Evolutionary conservation across 2,329 filamentous ascomycete species (phyloP), one percentile per base, ranked within the genome.

Genomic region (Colletotrichum viniferum): DNA sequence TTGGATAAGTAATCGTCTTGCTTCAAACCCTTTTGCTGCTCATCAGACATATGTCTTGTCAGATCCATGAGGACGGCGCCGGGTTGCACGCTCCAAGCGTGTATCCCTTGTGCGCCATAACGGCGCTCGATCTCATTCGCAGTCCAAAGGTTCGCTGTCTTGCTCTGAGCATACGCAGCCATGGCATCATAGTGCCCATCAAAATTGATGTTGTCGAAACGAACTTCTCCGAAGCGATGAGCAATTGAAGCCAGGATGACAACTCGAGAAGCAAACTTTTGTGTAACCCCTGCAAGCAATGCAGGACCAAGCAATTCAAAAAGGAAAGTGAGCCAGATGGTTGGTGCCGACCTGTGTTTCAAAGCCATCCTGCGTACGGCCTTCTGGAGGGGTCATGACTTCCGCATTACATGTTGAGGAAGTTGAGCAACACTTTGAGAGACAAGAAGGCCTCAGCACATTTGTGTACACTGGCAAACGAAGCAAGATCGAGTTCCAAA

Each of bases 291-390:
- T 0, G 82, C 77, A 0, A 90, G 80, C 5, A 91, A 79, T 0
- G 84, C 79, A 0, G 84, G 79, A 38, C 86, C 87, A 32, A 92
- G 82, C 1, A 90, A 83, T 26, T 88, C 82, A 77, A 89, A 87
- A 26, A 91, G 83, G 0, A 81, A 91, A 91, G 77, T 90, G 87
- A 9, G 82, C 85, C 2, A 92, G 81, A 77, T 91, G 85, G 78
- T 91, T 90, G 7, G 84, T 87, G 36, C 84, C 89, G 70, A 91
- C 87, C 72, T 91, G 88, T 0, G 79, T 79, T 77, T 81, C 80
- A 48, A 76, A 71, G 26, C 78, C 79, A 30, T 80, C 79, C 1
- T 28, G 32, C 7, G 77, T 78, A 5, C 69, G 43, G 43, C 55
- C 52, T 26, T 58, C 26, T 10, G 24, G 16, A 16, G 24, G 55